Evolutionary conservation across 768 basidiomycete genomes (phyloP).

Genomic region (Terana coerulea): DNA sequence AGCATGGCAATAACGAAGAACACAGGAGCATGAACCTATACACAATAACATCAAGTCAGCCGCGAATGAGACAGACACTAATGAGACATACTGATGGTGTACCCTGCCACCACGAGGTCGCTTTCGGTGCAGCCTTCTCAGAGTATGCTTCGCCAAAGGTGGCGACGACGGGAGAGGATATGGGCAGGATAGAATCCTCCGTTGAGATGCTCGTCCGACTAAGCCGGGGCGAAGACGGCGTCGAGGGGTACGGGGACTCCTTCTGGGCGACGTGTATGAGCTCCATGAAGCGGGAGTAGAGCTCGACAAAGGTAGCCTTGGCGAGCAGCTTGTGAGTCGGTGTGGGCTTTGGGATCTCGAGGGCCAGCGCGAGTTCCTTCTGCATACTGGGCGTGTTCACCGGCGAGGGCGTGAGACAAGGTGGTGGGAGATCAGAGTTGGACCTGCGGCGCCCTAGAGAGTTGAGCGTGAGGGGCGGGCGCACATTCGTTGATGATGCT

Average conservation of each 20-base stretch:
- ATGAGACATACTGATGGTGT: conserved; percentile 33
- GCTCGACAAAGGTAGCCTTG: conserved; percentile 32
- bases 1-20: conserved; percentile 69
- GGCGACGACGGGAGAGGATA: conserved; percentile 45
- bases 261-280: conserved; percentile 44
- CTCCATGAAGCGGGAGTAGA: conserved; percentile 49
- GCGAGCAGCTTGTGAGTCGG: conserved; percentile 14
- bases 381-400: conserved; percentile 10
- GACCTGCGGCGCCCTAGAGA: conserved; percentile 42
- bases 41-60: not conserved
- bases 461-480: conserved; percentile 46
- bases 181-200: conserved; percentile 49
- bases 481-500: conserved; percentile 57
- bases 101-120: conserved; percentile 38
- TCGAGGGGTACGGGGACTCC: conserved; percentile 37
- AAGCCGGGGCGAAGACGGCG: conserved; percentile 43
- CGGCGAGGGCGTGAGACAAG: conserved; percentile 12
- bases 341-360: not conserved
- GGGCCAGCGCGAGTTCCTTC: conserved; percentile 11
- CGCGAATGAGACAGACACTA: not conserved
- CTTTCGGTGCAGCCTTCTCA: conserved; percentile 30
- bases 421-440: conserved; percentile 23
- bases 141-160: conserved; percentile 42
- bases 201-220: conserved; percentile 29
- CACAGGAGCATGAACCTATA: conserved; percentile 53